Base-by-base conservation (phyloP, 257 asterid genomes). In the Leonotis leonurus region DNA sequence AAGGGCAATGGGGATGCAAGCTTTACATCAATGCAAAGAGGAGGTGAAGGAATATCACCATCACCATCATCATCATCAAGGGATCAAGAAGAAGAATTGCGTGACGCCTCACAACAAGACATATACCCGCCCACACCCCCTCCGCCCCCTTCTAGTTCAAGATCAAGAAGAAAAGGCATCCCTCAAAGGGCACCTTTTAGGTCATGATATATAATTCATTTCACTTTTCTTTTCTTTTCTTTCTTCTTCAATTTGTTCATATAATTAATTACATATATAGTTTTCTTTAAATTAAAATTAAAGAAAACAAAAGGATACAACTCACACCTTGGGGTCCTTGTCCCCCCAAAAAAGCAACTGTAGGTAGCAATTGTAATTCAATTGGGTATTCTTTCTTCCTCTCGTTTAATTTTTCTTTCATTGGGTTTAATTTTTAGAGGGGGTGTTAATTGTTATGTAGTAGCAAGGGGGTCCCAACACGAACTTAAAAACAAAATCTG, bases 121-220 rank as follows among this genome's bases (percentile, higher is more conserved):
- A 88, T 86, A 69, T 83, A 69, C 84, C 95, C 89, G 78, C 74
- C 88, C 85, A 89, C 95, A 67, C 96, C 96, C 44, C 84, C 95
- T 50, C 77, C 88, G 6, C 85, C 94, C 33, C 75, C 89, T 71
- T 81, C 97, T 9, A 75, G 8, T 67, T 73, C 88, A 78, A 89
- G 97, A 41, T 67, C 72, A 73, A 86, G 99, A 82, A 87, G 99
- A 78, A 92, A 92, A 61, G 99, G 99, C 62, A 82, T 89, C 65
- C 99, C 99, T 50, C 97, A 76, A 65, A 81, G 99, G 76, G 97
- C 99, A 22, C 99, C 99, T 36, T 83, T 92, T 75, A 78, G 85
- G 50, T 85, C 95, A 64, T 85, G 75, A 64, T 6, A 26, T 2
- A 10, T 14, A 6, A 11, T 36, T 4, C 5, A 3, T 8, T 8